A percentile compares a stretch with the other conserved stretches of the same genome.
These are phyloP conservation scores for Citrus inodora DNA, from an alignment of 345 rosid species.

Conservation along the genomic window DNA sequence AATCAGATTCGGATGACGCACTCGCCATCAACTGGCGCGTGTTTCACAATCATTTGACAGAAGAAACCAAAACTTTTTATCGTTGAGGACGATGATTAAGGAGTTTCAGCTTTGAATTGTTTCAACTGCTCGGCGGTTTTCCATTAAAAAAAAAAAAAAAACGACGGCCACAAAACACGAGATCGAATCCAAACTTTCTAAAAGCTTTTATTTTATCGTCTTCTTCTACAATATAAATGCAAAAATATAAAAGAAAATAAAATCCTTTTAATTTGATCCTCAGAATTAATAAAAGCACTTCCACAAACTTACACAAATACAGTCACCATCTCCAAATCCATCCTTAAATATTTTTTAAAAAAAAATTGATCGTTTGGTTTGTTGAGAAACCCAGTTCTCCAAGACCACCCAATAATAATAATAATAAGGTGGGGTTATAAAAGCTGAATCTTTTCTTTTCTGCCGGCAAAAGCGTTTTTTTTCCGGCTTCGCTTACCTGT, in stretches of 20 bases:
- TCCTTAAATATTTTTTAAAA: no score
- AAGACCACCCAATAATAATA: neutral
- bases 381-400: neutral
- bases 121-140: neutral
- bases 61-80: neutral
- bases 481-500: conserved; percentile 13
- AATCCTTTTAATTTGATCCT: neutral
- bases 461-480: neutral
- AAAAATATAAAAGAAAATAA: no score
- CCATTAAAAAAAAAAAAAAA: no score
- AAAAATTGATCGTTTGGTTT: neutral
- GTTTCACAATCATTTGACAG: neutral
- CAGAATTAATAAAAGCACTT: neutral
- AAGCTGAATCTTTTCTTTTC: neutral
- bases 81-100: no score
- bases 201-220: neutral
- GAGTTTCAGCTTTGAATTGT: no score
- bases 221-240: no score
- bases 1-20: no score
- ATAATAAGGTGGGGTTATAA: no score
- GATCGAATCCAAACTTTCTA: conserved; percentile 1
- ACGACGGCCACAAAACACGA: neutral
- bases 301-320: neutral
- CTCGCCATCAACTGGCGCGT: no score
- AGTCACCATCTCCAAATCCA: neutral